phyloP scores from a whole-genome alignment of 257 asterid genomes.

The Leptodermis oblonga region DNA sequence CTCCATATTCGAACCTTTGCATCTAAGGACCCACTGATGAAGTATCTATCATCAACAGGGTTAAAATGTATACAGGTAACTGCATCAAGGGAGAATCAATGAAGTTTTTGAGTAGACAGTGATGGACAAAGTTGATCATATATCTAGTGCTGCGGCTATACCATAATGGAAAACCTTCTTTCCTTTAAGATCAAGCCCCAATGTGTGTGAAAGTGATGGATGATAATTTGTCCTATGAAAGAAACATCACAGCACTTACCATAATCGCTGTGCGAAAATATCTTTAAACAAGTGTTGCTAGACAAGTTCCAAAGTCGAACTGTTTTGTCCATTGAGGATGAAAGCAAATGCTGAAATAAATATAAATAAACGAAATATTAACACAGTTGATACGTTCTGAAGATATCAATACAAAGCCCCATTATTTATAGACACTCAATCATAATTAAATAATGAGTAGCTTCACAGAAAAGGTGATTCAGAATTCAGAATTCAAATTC shows the following conservation, averaged over 20 bases:
- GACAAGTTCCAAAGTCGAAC: slow-evolving; percentile 94
- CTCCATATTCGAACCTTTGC: slow-evolving; percentile 99
- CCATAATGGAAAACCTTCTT: background rate
- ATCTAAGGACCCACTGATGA: slow-evolving; percentile 98
- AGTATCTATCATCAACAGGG: slow-evolving; percentile 94
- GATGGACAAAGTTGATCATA: background rate
- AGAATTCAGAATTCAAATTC: background rate
- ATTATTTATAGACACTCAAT: background rate
- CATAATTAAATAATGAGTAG: background rate
- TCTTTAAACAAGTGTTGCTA: slow-evolving; percentile 75
- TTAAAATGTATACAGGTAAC: slow-evolving; percentile 98
- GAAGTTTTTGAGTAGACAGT: slow-evolving; percentile 17
- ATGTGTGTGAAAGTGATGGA: background rate
- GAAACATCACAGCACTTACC: slow-evolving; percentile 41
- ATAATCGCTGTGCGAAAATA: slow-evolving; percentile 91
- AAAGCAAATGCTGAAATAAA: slow-evolving; percentile 63
- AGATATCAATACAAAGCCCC: background rate
- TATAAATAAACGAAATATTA: too few relatives aligned
- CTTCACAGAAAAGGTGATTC: background rate
- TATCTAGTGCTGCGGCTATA: background rate
- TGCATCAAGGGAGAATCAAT: slow-evolving; percentile 38
- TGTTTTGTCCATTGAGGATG: slow-evolving; percentile 98
- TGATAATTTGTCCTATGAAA: background rate
- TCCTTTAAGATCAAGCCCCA: background rate
- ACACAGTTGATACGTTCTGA: slow-evolving; percentile 6